phyloP scores from a whole-genome alignment of 2,329 filamentous ascomycete species.

The Alternaria sp. region DNA sequence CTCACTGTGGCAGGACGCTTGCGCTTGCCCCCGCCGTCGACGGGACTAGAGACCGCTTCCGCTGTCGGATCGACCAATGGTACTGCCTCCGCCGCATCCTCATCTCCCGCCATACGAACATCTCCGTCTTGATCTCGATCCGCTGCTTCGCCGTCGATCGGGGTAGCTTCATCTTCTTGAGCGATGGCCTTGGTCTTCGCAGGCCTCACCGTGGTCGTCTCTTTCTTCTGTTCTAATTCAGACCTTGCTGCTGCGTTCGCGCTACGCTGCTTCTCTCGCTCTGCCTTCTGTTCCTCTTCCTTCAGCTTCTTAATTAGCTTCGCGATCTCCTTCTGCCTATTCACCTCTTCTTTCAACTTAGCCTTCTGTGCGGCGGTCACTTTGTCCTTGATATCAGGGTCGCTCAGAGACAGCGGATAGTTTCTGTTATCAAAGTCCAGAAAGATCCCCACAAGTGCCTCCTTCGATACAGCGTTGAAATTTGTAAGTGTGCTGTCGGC shows the following conservation, averaged over 20 bases:
- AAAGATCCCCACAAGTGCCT: neutral
- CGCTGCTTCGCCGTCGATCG: neutral
- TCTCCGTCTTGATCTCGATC: neutral
- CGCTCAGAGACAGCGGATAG: neutral
- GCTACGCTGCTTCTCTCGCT: neutral
- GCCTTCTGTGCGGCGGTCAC: neutral
- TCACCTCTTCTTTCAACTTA: neutral
- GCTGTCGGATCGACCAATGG: neutral
- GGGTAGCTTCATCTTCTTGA: neutral
- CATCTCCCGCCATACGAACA: neutral
- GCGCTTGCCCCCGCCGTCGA: neutral
- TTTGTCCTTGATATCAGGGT: neutral
- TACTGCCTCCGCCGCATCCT: neutral
- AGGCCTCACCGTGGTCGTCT: neutral
- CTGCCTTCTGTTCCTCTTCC: neutral
- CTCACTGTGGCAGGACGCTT: neutral
- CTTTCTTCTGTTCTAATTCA: neutral
- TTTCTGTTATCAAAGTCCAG: neutral
- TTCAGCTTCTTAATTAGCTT: neutral
- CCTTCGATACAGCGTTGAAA: neutral
- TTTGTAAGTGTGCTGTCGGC: neutral
- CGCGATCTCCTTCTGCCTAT: neutral
- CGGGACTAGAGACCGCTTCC: neutral
- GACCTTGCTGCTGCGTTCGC: neutral
- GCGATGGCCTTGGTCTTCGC: neutral